Evolutionary conservation across 257 asterid species (phyloP).

Genomic region (Solanum chmielewskii): DNA sequence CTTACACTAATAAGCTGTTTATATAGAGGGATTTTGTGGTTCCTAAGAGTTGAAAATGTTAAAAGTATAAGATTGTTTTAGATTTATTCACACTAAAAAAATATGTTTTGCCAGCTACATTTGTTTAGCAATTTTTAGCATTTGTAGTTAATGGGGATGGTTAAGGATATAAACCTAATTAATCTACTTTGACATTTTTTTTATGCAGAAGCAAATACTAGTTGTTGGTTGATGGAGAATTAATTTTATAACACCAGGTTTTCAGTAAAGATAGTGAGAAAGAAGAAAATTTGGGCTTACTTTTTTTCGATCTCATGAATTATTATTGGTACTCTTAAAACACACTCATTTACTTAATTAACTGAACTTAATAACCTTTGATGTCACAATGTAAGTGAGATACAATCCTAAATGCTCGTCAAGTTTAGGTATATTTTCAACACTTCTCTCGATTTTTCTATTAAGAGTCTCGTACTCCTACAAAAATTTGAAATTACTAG

Average conservation of each 20-base stretch:
- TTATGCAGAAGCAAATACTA: not conserved
- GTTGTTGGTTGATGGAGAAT: not conserved
- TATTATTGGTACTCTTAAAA: too few relatives aligned
- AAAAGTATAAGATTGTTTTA: not conserved
- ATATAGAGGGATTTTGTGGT: not conserved
- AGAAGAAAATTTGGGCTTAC: not conserved
- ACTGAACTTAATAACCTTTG: not conserved
- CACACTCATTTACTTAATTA: accelerated
- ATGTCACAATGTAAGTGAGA: accelerated
- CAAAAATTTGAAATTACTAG: not conserved
- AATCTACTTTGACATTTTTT: not conserved
- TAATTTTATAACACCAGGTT: not conserved
- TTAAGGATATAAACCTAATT: not conserved
- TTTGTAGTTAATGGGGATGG: not conserved
- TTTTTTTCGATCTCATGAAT: not conserved
- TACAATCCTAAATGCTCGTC: not conserved
- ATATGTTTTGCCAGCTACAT: not conserved
- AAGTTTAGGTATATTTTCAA: accelerated
- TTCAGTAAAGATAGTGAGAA: not conserved
- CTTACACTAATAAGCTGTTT: not conserved
- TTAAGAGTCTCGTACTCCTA: not conserved
- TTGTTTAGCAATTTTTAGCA: not conserved
- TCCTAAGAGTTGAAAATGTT: not conserved
- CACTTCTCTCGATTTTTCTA: accelerated
- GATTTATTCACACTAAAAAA: not conserved